Conservation (phyloP, 106 monocot species). For the Dendrobium officinale region DNA sequence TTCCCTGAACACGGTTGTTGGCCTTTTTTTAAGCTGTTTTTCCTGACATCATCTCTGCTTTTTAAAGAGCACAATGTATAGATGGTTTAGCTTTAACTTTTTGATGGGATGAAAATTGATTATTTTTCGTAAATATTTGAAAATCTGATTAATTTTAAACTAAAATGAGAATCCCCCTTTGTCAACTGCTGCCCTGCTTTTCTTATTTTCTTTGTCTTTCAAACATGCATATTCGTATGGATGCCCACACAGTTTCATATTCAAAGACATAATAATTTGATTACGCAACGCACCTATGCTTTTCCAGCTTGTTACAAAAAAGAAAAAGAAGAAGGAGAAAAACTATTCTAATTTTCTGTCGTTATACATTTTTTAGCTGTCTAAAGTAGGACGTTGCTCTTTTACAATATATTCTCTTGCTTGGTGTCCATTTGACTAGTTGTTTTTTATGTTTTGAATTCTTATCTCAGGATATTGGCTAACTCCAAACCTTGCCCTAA, state of each 20-base stretch:
- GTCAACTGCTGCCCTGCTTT: no score
- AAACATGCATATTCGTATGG: neutral
- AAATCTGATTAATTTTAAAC: neutral
- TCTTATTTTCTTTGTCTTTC: neutral
- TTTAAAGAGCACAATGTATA: no score
- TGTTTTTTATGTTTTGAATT: neutral
- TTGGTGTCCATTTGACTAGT: neutral
- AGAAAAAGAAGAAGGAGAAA: neutral
- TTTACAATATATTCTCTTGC: neutral
- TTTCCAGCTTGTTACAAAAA: neutral
- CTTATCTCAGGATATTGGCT: slow-evolving; percentile 63
- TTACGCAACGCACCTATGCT: neutral
- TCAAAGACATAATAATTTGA: neutral
- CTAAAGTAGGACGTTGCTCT: neutral
- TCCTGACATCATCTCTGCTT: no score
- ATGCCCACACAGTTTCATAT: neutral
- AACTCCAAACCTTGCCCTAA: slow-evolving; percentile 92
- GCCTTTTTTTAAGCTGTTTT: no score
- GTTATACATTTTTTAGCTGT: neutral
- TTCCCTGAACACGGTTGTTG: no score
- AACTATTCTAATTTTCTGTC: neutral
- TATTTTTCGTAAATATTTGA: no score
- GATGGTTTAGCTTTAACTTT: no score
- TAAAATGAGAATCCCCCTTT: neutral
- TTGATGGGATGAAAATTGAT: no score